Percentiles rank a stretch among this genome's conserved stretches.
Evolutionary conservation across 805 yeast genomes (phyloP).

Genomic region (Metschnikowia arizonensis): DNA sequence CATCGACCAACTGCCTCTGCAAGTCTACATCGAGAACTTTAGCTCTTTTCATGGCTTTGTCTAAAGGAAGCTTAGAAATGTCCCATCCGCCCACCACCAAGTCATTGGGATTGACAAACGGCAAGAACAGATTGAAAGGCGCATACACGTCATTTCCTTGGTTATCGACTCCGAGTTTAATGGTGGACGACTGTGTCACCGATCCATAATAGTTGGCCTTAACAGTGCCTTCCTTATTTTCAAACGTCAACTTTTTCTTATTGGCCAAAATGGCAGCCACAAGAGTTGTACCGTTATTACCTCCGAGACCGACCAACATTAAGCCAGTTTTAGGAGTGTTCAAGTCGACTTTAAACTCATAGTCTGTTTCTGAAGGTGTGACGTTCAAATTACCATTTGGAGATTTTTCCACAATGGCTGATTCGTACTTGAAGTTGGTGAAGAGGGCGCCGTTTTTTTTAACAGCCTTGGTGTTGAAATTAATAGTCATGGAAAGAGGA

Average conservation of each 20-base stretch:
- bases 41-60: conserved; percentile 78
- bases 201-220: conserved; percentile 87
- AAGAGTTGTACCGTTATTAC: conserved; percentile 92
- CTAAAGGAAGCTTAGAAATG: conserved; percentile 66
- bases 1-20: conserved; percentile 67
- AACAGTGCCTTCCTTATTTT: conserved; percentile 73
- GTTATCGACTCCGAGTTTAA: conserved; percentile 80
- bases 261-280: conserved; percentile 83
- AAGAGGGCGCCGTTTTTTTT: conserved; percentile 49
- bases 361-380: conserved; percentile 66
- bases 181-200: conserved; percentile 87
- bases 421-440: conserved; percentile 68
- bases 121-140: conserved; percentile 85
- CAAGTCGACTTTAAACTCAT: conserved; percentile 82
- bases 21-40: conserved; percentile 82
- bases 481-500: conserved; percentile 14
- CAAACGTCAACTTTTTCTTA: conserved; percentile 70
- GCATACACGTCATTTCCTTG: conserved; percentile 84
- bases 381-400: conserved; percentile 55
- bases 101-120: conserved; percentile 87
- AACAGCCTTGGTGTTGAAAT: conserved; percentile 36
- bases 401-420: conserved; percentile 61
- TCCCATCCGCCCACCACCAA: conserved; percentile 94
- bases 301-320: conserved; percentile 91
- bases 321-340: conserved; percentile 82